phyloP scores from a whole-genome alignment of 2,329 filamentous ascomycete genomes.

The Simplicillium sp. region DNA sequence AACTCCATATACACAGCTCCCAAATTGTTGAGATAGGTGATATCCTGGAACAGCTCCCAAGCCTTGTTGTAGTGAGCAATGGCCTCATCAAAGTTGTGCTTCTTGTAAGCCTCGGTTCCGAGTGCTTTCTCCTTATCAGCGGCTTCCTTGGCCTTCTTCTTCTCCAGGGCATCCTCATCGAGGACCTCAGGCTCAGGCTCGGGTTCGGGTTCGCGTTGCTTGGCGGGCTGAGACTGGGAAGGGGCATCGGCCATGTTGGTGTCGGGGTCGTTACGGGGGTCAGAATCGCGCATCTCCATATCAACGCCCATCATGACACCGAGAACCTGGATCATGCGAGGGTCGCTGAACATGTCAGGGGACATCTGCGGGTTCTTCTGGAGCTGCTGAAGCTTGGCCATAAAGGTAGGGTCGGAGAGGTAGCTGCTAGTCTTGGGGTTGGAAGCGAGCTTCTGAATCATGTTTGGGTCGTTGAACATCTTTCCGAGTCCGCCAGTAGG shows the following conservation, averaged over 20 bases:
- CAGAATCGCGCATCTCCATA: conserved; percentile 49
- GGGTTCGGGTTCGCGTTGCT: conserved; percentile 46
- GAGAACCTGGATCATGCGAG: conserved; percentile 86
- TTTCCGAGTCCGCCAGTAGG: conserved; percentile 69
- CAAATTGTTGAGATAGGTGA: conserved; percentile 95
- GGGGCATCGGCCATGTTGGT: conserved; percentile 67
- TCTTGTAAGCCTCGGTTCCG: conserved; percentile 96
- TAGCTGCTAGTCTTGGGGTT: conserved; percentile 88
- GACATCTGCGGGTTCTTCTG: conserved; percentile 72
- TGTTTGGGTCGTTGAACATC: conserved; percentile 89
- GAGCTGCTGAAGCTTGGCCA: conserved; percentile 77
- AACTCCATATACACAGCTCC: conserved; percentile 94
- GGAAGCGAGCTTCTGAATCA: conserved; percentile 79
- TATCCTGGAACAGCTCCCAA: conserved; percentile 91
- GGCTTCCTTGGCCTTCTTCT: conserved; percentile 83
- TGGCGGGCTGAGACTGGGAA: conserved; percentile 29
- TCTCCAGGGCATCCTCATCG: conserved; percentile 75
- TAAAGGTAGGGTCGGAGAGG: conserved; percentile 78
- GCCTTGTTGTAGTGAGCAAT: conserved; percentile 92
- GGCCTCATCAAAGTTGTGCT: conserved; percentile 89
- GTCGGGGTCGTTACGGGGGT: conserved; percentile 39
- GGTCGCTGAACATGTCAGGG: conserved; percentile 76
- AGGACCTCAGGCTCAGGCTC: conserved; percentile 57
- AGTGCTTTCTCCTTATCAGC: conserved; percentile 92
- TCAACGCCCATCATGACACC: conserved; percentile 90